phyloP scores from a whole-genome alignment of 139 green algal species.

The Auxenochlorella protothecoides region DNA sequence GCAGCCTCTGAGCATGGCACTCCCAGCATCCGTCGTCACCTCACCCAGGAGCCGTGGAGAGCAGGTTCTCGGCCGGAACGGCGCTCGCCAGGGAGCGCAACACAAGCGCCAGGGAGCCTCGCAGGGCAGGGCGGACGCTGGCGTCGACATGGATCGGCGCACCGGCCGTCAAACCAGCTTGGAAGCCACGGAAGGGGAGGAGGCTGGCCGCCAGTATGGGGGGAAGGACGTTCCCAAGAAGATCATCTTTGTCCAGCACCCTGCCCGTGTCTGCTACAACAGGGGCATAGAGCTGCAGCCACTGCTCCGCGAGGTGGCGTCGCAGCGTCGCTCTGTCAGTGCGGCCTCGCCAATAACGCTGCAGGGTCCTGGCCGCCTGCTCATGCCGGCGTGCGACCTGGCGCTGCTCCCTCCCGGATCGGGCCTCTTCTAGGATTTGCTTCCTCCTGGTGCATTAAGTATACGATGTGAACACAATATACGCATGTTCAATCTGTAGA shows the following conservation, averaged over 20 bases:
- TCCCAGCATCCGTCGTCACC: too few relatives aligned
- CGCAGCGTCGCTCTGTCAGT: neutral
- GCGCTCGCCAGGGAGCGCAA: conserved; percentile 23
- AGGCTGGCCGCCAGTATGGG: neutral
- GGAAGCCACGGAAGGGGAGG: too few relatives aligned
- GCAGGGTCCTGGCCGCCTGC: neutral
- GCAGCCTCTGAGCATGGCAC: too few relatives aligned
- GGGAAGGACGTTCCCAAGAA: conserved; percentile 4
- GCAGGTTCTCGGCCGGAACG: conserved; percentile 6
- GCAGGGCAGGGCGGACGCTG: conserved; percentile 2
- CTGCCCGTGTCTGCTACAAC: neutral
- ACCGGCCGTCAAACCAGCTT: too few relatives aligned
- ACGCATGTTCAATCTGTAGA: too few relatives aligned
- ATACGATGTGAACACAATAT: too few relatives aligned
- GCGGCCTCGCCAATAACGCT: conserved; percentile 4
- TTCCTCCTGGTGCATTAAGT: too few relatives aligned
- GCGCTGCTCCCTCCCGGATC: neutral
- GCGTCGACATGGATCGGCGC: too few relatives aligned
- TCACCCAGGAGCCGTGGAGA: neutral
- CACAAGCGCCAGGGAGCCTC: conserved; percentile 36
- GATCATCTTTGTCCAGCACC: too few relatives aligned
- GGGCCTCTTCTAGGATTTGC: too few relatives aligned
- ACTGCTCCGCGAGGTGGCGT: neutral
- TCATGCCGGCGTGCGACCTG: conserved; percentile 4
- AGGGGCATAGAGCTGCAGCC: conserved; percentile 3